phyloP scores from a whole-genome alignment of 768 basidiomycete genomes.

The Mycena capillaripes region DNA sequence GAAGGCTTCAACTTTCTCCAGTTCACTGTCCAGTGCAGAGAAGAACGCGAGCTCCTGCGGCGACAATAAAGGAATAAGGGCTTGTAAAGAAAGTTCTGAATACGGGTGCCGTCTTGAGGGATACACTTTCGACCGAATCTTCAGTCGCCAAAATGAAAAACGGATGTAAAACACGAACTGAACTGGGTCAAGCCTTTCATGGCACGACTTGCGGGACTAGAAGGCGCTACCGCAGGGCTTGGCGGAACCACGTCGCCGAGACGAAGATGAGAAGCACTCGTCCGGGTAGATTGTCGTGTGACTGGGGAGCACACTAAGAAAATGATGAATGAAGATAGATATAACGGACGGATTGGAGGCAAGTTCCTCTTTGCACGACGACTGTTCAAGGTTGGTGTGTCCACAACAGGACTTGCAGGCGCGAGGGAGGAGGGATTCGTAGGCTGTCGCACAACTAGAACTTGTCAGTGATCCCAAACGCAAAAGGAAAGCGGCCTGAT shows the following conservation, averaged over 20 bases:
- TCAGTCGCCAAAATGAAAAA: background rate
- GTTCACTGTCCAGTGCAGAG: conserved; percentile 77
- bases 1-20: conserved; percentile 90
- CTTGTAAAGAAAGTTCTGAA: conserved; percentile 54
- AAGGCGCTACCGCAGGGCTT: conserved; percentile 23
- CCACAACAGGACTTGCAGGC: conserved; percentile 26
- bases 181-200: conserved; percentile 15
- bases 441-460: conserved; percentile 29
- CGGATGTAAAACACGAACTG: background rate
- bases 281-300: conserved; percentile 25
- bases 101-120: conserved; percentile 38
- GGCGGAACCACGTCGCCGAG: conserved; percentile 18
- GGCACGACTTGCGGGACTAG: conserved; percentile 25
- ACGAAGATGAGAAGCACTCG: conserved; percentile 23
- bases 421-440: conserved; percentile 21
- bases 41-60: conserved; percentile 82
- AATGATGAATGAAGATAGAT: background rate
- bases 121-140: conserved; percentile 16
- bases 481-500: background rate
- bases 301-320: conserved; percentile 4
- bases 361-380: background rate
- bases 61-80: conserved; percentile 69
- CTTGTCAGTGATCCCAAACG: background rate
- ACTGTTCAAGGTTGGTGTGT: conserved; percentile 24
- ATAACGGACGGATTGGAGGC: conserved; percentile 3